Conservation (phyloP, 1,284 basidiomycete species). For the Lignosus rhinocerotis region DNA sequence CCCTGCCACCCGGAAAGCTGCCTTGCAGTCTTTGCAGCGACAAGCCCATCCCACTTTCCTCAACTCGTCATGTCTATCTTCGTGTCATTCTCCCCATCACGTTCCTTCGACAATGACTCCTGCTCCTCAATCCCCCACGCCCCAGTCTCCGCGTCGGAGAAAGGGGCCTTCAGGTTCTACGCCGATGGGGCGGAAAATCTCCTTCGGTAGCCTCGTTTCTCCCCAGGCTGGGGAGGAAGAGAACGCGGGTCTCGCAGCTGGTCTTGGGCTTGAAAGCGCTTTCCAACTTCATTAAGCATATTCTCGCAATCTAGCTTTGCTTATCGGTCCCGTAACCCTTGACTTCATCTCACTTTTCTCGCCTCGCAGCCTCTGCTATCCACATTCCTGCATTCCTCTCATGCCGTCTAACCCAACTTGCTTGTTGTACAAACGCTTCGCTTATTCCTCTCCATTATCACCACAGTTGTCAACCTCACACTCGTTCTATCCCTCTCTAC, state of each 20-base stretch:
- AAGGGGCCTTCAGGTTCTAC: conserved; percentile 26
- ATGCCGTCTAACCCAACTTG: not conserved
- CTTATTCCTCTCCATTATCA: not conserved
- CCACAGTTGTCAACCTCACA: not conserved
- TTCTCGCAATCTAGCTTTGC: not conserved
- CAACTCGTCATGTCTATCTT: not conserved
- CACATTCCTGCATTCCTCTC: not conserved
- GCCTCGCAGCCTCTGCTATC: not conserved
- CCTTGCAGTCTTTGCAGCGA: not conserved
- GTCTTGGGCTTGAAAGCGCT: conserved; percentile 51
- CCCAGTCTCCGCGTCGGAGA: conserved; percentile 24
- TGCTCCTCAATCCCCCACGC: not conserved
- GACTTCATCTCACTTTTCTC: too few species aligned
- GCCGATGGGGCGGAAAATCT: conserved; percentile 45
- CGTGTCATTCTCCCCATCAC: not conserved
- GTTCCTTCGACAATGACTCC: not conserved
- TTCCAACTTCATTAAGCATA: conserved; percentile 53
- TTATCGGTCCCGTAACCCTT: too few species aligned
- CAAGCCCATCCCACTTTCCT: not conserved
- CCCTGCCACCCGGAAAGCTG: too few species aligned
- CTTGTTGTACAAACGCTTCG: not conserved
- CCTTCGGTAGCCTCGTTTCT: conserved; percentile 45
- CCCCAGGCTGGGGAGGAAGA: conserved; percentile 39
- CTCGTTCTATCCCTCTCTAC: conserved; percentile 1
- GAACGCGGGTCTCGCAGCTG: conserved; percentile 25